A percentile compares a stretch with the other conserved stretches of the same genome.
phyloP scores from a whole-genome alignment of 371 early-diverging fungal genomes.

The Mortierella sp. region DNA sequence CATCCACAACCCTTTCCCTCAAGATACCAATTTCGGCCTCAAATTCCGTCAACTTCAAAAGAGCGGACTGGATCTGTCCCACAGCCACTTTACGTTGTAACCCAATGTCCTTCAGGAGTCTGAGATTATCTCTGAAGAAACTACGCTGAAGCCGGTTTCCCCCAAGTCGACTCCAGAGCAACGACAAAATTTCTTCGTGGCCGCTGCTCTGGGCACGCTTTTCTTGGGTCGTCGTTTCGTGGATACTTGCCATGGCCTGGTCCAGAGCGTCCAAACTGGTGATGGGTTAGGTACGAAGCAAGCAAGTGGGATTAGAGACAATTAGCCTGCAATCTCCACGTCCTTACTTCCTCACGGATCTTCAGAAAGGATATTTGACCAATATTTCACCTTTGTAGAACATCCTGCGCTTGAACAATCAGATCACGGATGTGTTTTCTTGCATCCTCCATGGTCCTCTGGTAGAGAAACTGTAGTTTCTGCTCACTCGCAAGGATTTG shows the following conservation, averaged over 20 bases:
- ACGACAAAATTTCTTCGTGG: constrained; percentile 7
- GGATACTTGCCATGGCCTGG: constrained; percentile 12
- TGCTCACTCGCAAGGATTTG: constrained; percentile 11
- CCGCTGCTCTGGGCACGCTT: constrained; percentile 4
- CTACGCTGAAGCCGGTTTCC: constrained; percentile 15
- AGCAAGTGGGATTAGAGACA: too few species aligned
- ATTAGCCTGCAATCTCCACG: too few species aligned
- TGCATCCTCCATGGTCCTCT: constrained; percentile 33
- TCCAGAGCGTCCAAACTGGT: constrained; percentile 29
- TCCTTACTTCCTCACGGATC: too few species aligned
- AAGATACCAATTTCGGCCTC: constrained; percentile 38
- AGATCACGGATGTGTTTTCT: constrained; percentile 31
- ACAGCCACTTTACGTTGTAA: constrained; percentile 21
- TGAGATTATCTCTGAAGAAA: constrained; percentile 17
- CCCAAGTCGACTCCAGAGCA: constrained; percentile 27
- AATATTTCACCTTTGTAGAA: constrained; percentile 17
- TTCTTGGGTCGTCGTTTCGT: constrained; percentile 17
- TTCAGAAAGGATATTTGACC: too few species aligned
- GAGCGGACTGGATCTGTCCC: constrained; percentile 30
- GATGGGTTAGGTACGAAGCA: too few species aligned
- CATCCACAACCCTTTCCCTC: constrained; percentile 28
- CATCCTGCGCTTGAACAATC: constrained; percentile 29
- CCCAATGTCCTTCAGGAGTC: constrained; percentile 13
- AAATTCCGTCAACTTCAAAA: constrained; percentile 36
- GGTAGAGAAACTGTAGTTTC: constrained; percentile 24